A percentile compares a stretch with the other conserved stretches of the same genome.
These are phyloP conservation scores for Closterium sp. DNA, from an alignment of 139 green algal genomes.

Conservation along the genomic window DNA sequence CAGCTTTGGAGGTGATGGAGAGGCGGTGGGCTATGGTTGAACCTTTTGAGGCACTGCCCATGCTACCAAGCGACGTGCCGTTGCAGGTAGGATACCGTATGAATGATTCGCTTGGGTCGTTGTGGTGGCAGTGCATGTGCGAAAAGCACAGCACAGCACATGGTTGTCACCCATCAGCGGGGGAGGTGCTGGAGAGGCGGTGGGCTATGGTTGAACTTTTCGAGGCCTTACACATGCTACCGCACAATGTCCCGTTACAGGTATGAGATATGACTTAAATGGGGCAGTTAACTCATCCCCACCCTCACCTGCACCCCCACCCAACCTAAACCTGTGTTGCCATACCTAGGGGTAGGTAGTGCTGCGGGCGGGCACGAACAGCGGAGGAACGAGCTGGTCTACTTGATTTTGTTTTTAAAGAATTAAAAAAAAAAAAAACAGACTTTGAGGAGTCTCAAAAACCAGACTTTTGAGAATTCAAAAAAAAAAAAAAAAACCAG, in stretches of 20 bases:
- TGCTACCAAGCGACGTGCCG: background rate
- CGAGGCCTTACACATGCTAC: constrained; percentile 16
- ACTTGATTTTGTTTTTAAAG: no score
- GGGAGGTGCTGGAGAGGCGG: constrained; percentile 15
- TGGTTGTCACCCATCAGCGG: constrained; percentile 17
- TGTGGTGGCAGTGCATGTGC: no score
- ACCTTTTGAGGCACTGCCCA: background rate
- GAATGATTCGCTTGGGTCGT: no score
- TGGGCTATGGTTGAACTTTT: constrained; percentile 4
- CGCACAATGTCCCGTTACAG: background rate
- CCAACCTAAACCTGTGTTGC: background rate
- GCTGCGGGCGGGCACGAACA: background rate
- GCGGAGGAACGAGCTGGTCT: background rate
- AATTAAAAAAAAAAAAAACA: no score
- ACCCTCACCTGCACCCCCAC: no score
- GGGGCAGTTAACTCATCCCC: no score
- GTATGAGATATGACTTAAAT: no score
- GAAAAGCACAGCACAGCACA: background rate
- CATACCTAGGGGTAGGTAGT: background rate
- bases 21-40: constrained; percentile 23
- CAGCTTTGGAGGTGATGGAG: constrained; percentile 23
- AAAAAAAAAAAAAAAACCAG: no score
- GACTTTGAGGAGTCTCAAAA: no score
- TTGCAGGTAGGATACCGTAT: background rate
- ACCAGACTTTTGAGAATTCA: no score